Evolutionary conservation across 176 grass and related monocot species (phyloP).

Genomic region (Puya raimondii): DNA sequence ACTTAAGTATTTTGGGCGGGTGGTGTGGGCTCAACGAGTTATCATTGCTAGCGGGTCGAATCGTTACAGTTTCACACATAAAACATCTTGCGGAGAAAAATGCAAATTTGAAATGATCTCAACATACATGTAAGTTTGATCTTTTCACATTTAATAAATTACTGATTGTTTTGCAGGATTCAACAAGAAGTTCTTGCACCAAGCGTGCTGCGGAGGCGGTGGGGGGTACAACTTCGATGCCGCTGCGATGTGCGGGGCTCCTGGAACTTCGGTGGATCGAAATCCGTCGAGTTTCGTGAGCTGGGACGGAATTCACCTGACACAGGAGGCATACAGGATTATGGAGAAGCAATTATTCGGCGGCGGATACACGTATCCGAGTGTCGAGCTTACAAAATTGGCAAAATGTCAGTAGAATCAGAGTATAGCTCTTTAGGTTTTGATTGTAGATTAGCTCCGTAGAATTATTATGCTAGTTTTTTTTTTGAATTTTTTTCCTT

Average conservation of each 20-base stretch:
- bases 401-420: neutral
- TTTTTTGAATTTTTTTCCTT: too few relatives aligned
- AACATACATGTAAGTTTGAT: neutral
- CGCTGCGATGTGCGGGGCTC: neutral
- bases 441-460: too few relatives aligned
- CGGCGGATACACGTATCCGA: neutral
- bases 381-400: too few relatives aligned
- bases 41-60: too few relatives aligned
- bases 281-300: neutral
- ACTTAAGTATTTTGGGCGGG: too few relatives aligned
- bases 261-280: neutral
- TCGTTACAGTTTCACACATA: too few relatives aligned
- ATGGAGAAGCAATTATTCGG: neutral
- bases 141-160: too few relatives aligned
- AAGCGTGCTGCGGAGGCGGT: conserved; percentile 14
- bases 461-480: too few relatives aligned
- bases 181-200: neutral
- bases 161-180: neutral
- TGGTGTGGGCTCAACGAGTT: too few relatives aligned
- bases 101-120: too few relatives aligned
- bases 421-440: too few relatives aligned
- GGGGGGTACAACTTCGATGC: conserved; percentile 3
- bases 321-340: neutral
- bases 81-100: too few relatives aligned
- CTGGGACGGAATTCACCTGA: conserved; percentile 10